Conservation (phyloP, 2,329 filamentous ascomycete genomes). For the Botrytis cinerea region DNA sequence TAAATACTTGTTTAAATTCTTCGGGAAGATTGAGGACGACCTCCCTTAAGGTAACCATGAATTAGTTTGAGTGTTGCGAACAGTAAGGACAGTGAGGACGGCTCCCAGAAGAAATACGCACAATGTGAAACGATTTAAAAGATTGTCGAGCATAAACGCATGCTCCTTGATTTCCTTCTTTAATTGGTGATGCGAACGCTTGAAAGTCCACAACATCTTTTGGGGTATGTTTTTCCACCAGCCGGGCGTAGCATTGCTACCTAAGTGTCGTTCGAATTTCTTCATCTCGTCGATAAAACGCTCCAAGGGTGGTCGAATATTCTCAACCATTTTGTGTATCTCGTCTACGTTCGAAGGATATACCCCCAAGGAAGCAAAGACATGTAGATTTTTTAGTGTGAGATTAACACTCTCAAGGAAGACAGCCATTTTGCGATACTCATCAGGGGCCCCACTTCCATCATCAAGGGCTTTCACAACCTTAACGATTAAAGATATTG, state of each 20-base stretch:
- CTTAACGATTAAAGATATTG: constrained; percentile 21
- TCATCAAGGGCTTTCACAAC: constrained; percentile 20
- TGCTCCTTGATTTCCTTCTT: background rate
- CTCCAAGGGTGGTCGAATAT: background rate
- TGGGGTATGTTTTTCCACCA: background rate
- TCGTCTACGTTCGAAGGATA: background rate
- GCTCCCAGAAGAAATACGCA: background rate
- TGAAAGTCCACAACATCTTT: constrained; percentile 9
- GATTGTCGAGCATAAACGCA: background rate
- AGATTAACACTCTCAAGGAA: constrained; percentile 5
- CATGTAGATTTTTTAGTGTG: background rate
- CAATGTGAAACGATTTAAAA: background rate
- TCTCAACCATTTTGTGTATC: background rate
- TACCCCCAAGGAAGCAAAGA: background rate
- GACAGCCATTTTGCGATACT: constrained; percentile 1
- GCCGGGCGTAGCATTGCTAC: background rate
- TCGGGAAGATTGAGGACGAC: background rate
- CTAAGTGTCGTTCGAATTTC: constrained; percentile 2
- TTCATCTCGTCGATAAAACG: background rate
- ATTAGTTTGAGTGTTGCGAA: background rate
- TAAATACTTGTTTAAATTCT: background rate
- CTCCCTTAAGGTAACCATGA: background rate
- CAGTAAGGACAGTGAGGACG: accelerated
- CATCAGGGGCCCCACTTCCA: constrained; percentile 2
- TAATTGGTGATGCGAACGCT: background rate